Evolutionary conservation across 352 stramenopile genomes (phyloP).

Genomic region (Globisporangium splendens): DNA sequence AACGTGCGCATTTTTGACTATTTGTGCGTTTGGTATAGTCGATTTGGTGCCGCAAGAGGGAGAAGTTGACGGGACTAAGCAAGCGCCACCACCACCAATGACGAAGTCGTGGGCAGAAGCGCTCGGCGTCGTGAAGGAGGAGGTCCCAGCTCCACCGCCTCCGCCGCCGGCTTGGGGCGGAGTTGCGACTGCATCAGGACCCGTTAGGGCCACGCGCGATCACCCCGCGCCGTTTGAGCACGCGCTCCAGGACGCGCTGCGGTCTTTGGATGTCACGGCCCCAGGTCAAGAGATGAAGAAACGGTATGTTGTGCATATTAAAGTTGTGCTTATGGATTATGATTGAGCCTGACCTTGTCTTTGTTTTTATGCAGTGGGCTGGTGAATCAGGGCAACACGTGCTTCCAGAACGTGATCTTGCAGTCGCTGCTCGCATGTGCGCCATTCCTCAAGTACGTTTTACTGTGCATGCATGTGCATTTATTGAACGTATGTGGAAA

Average conservation of each 20-base stretch:
- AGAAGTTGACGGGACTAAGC: slow-evolving; percentile 12
- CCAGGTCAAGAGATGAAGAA: slow-evolving; percentile 82
- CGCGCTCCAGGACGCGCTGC: slow-evolving; percentile 61
- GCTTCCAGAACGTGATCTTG: slow-evolving; percentile 87
- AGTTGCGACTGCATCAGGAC: slow-evolving; percentile 9
- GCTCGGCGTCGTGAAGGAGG: slow-evolving; percentile 32
- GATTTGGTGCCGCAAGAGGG: slow-evolving; percentile 15
- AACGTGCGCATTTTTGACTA: background rate
- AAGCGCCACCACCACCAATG: slow-evolving; percentile 8
- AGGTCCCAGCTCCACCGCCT: slow-evolving; percentile 3
- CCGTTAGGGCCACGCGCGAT: slow-evolving; percentile 2
- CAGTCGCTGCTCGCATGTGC: slow-evolving; percentile 76
- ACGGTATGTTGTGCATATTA: slow-evolving; percentile 25
- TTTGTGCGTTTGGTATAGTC: slow-evolving; percentile 1
- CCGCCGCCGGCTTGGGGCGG: slow-evolving; percentile 31
- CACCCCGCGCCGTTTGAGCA: slow-evolving; percentile 50
- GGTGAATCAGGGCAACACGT: slow-evolving; percentile 86
- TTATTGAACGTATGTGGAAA: background rate
- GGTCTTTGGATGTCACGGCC: slow-evolving; percentile 47
- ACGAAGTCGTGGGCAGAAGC: slow-evolving; percentile 64
- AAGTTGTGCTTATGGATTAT: background rate
- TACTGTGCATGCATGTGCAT: background rate
- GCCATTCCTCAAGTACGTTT: slow-evolving; percentile 75
- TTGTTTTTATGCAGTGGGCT: slow-evolving; percentile 37
- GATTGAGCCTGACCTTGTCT: background rate